Conservation (phyloP, 2,329 filamentous ascomycete species). For the Stemphylium beticola region DNA sequence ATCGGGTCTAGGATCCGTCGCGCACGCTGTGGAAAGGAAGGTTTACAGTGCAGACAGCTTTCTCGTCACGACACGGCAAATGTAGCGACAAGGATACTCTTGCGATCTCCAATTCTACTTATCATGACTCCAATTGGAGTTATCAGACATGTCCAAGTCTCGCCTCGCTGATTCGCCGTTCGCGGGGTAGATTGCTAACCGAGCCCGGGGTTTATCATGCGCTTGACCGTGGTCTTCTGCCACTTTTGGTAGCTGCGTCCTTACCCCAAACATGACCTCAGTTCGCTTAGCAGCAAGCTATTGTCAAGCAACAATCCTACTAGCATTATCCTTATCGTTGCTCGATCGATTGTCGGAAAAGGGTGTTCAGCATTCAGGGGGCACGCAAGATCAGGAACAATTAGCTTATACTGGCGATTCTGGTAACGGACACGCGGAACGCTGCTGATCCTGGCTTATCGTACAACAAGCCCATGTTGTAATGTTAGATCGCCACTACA, state of each 20-base stretch:
- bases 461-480: not conserved
- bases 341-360: not conserved
- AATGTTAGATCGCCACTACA: constrained; percentile 3
- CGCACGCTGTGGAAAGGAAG: too few relatives aligned
- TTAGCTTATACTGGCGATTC: not conserved
- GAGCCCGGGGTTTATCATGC: constrained; percentile 11
- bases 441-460: constrained; percentile 8
- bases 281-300: constrained; percentile 5
- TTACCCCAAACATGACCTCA: constrained; percentile 7
- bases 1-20: too few relatives aligned
- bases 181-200: constrained; percentile 14
- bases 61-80: too few relatives aligned
- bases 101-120: constrained; percentile 10
- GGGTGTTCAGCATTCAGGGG: not conserved
- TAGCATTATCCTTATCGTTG: constrained; percentile 2
- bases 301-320: not conserved
- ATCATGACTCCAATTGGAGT: constrained; percentile 12
- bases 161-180: constrained; percentile 2
- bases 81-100: not conserved
- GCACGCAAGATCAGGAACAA: not conserved
- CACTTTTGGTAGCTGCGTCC: constrained; percentile 8
- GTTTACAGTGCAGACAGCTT: too few relatives aligned
- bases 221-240: not conserved
- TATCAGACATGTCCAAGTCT: not conserved
- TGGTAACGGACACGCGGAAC: not conserved